Percentiles rank a stretch among this genome's conserved stretches.
These are phyloP conservation scores for Fusarium cyanostomum DNA, from an alignment of 2,329 filamentous ascomycete genomes.

Conservation along the genomic window DNA sequence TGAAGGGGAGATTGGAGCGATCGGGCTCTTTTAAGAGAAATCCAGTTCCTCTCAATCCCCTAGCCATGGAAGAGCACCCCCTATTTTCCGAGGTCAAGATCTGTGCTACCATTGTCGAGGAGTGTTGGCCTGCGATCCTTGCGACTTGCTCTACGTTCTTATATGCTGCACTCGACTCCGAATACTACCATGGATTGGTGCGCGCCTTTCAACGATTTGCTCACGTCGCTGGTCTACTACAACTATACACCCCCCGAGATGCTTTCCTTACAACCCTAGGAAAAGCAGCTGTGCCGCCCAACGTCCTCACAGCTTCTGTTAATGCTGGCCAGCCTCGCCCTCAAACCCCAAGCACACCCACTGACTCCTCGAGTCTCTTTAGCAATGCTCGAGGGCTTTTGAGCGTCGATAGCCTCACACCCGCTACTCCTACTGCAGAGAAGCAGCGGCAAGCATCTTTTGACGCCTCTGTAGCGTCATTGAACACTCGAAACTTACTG, in stretches of 20 bases:
- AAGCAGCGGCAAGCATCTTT: slow-evolving; percentile 67
- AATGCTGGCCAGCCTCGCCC: slow-evolving; percentile 59
- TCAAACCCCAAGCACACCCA: slow-evolving; percentile 54
- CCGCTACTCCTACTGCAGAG: slow-evolving; percentile 64
- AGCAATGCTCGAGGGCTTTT: slow-evolving; percentile 77
- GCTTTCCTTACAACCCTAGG: slow-evolving; percentile 94
- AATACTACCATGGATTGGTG: slow-evolving; percentile 92
- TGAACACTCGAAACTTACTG: slow-evolving; percentile 89
- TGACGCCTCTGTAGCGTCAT: slow-evolving; percentile 62
- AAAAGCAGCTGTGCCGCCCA: slow-evolving; percentile 90
- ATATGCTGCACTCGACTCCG: slow-evolving; percentile 88
- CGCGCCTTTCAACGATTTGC: slow-evolving; percentile 94
- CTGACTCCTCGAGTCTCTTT: slow-evolving; percentile 67
- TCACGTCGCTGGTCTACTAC: slow-evolving; percentile 89
- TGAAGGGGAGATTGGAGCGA: slow-evolving; percentile 60
- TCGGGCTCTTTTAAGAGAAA: slow-evolving; percentile 77
- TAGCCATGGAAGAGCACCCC: slow-evolving; percentile 77
- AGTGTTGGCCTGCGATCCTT: slow-evolving; percentile 95
- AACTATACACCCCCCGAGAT: slow-evolving; percentile 86
- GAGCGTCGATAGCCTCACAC: slow-evolving; percentile 76
- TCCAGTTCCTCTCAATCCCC: slow-evolving; percentile 83
- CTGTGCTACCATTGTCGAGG: slow-evolving; percentile 84
- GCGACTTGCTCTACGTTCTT: slow-evolving; percentile 96
- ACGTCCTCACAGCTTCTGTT: slow-evolving; percentile 71
- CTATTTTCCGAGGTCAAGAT: slow-evolving; percentile 75